A percentile compares a stretch with the other conserved stretches of the same genome.
Conservation (phyloP, 164 flowering plant species). For the Liquidambar formosana region DNA sequence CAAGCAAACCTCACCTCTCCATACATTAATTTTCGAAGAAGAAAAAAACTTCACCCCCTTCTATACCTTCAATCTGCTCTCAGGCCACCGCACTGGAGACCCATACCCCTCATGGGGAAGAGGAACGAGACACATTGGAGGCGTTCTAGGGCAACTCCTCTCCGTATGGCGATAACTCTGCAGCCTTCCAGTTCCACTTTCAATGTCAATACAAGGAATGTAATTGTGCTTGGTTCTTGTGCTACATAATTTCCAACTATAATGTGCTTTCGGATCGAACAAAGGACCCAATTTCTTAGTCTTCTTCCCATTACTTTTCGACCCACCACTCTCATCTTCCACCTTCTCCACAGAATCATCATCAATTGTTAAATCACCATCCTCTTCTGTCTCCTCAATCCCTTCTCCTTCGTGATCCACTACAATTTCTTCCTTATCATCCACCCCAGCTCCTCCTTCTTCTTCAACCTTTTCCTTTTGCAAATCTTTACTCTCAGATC, state of each 20-base stretch:
- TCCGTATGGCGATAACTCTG: slow-evolving; percentile 77
- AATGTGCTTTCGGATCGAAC: slow-evolving; percentile 66
- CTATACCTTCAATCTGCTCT: slow-evolving; percentile 76
- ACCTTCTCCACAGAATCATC: slow-evolving; percentile 29
- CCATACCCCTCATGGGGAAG: slow-evolving; percentile 77
- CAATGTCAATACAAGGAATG: slow-evolving; percentile 87
- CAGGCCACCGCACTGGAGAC: slow-evolving; percentile 76
- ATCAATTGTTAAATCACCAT: slow-evolving; percentile 33
- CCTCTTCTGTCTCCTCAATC: slow-evolving; percentile 38
- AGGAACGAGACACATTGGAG: slow-evolving; percentile 84
- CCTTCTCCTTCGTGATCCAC: slow-evolving; percentile 28
- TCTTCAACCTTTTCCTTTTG: slow-evolving; percentile 36
- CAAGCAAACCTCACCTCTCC: neutral
- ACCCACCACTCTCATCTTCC: slow-evolving; percentile 37
- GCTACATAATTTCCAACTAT: slow-evolving; percentile 77
- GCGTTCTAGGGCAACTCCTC: slow-evolving; percentile 77
- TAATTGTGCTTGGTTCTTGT: slow-evolving; percentile 86
- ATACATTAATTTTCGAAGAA: neutral
- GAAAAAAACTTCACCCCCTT: neutral
- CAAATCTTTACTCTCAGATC: slow-evolving; percentile 31
- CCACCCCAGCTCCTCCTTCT: slow-evolving; percentile 33
- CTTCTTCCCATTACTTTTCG: slow-evolving; percentile 31
- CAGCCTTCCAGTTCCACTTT: slow-evolving; percentile 42
- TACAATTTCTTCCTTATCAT: slow-evolving; percentile 34
- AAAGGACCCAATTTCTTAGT: slow-evolving; percentile 64